Conservation (phyloP, 2,329 filamentous ascomycete species). For the Trichoderma sp. region DNA sequence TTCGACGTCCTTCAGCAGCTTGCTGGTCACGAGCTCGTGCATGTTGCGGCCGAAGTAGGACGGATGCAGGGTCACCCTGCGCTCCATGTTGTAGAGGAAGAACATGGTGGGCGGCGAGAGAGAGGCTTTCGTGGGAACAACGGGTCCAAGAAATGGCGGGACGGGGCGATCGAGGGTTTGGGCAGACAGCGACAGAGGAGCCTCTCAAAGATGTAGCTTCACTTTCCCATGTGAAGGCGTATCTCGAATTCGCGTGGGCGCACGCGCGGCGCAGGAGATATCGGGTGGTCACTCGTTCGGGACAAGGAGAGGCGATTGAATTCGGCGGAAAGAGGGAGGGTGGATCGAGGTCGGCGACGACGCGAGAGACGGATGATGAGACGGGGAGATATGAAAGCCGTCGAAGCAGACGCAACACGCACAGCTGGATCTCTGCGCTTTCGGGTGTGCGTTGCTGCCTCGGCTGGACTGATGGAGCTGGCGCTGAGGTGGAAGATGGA, state of each 20-base stretch:
- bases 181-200: neutral
- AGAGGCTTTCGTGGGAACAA: constrained; percentile 16
- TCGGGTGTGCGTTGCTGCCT: constrained; percentile 28
- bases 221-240: constrained; percentile 10
- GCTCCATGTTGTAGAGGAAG: constrained; percentile 96
- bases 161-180: neutral
- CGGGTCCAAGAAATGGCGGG: neutral
- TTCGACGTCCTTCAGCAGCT: constrained; percentile 90
- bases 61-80: constrained; percentile 90
- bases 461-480: constrained; percentile 2
- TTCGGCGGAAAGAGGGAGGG: constrained; percentile 8
- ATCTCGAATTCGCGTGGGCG: neutral
- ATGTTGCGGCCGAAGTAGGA: constrained; percentile 96
- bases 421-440: constrained; percentile 23
- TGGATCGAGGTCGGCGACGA: neutral
- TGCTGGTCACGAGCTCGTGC: constrained; percentile 85
- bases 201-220: neutral
- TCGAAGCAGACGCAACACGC: constrained; percentile 26
- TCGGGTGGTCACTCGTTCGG: neutral
- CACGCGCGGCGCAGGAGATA: constrained; percentile 4
- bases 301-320: constrained; percentile 5
- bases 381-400: neutral
- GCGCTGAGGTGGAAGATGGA: neutral
- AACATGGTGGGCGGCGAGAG: constrained; percentile 67
- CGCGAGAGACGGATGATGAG: neutral